phyloP scores from a whole-genome alignment of 2,329 filamentous ascomycete genomes.

The Cercospora sp. region DNA sequence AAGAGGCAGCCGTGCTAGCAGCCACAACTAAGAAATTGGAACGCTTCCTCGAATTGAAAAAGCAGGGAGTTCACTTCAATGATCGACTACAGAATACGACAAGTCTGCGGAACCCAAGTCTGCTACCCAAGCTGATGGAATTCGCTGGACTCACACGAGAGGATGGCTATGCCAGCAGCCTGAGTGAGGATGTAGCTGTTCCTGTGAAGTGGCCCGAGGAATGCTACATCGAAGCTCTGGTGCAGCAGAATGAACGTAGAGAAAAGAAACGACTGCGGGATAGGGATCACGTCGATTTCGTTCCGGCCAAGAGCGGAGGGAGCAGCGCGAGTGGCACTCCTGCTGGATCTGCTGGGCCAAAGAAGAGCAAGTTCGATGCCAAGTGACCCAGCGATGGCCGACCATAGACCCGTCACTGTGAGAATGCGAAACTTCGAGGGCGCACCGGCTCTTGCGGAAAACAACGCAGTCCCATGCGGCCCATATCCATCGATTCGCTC shows the following conservation, averaged over 20 bases:
- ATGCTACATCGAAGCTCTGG: slow-evolving; percentile 44
- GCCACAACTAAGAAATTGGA: slow-evolving; percentile 66
- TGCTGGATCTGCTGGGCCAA: neutral
- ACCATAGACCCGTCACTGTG: too few species aligned
- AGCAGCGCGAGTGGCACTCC: slow-evolving; percentile 15
- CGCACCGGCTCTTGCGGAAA: neutral
- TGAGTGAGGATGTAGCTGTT: slow-evolving; percentile 43
- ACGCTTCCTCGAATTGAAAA: slow-evolving; percentile 75
- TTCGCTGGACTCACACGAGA: slow-evolving; percentile 62
- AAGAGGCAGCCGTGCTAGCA: slow-evolving; percentile 36
- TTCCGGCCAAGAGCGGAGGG: slow-evolving; percentile 26
- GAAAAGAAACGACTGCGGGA: slow-evolving; percentile 43
- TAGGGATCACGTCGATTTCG: slow-evolving; percentile 38
- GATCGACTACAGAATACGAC: slow-evolving; percentile 66
- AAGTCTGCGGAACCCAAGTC: slow-evolving; percentile 69
- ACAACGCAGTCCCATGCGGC: neutral
- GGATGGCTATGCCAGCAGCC: slow-evolving; percentile 66
- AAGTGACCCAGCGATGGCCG: neutral
- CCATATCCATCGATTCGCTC: neutral
- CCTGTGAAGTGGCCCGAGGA: slow-evolving; percentile 44
- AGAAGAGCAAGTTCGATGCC: slow-evolving; percentile 24
- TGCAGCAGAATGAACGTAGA: slow-evolving; percentile 40
- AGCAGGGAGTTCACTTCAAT: slow-evolving; percentile 76
- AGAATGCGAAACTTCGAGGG: neutral
- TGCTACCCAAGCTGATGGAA: slow-evolving; percentile 70